Evolutionary conservation across 768 basidiomycete species (phyloP), one percentile per base, ranked within the genome.

Genomic region (Leucogyrophana mollusca): DNA sequence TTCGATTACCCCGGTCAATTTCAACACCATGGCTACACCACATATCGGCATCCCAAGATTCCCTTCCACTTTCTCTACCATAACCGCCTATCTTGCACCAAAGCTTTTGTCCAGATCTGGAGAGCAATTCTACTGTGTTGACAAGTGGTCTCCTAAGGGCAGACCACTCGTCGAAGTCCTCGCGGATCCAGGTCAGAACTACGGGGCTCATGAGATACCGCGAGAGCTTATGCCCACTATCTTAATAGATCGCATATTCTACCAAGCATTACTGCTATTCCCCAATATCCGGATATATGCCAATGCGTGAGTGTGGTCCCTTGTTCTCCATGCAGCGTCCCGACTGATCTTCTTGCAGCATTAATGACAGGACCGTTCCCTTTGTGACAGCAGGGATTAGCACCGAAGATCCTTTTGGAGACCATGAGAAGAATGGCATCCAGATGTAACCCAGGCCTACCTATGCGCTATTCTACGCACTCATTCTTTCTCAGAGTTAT

Each of bases 11-110:
- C 89, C 91, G 1, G 75, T 88, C 44, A 91, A 90, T 62, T 94
- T 94, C 63, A 80, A 80, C 44, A 90, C 91, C 0, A 67, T 94
- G 40, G 88, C 91, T 33, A 90, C 91, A 0, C 92, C 92, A 2
- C 85, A 90, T 51, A 72, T 92, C 33, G 92, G 92, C 11, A 74
- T 91, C 6, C 82, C 81, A 4, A 69, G 71, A 56, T 84, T 85
- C 51, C 73, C 76, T 21, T 80, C 82, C 2, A 64, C 85, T 25
- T 58, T 83, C 34, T 86, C 85, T 1, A 66, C 68, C 1, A 38
- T 89, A 0, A 57, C 73, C 9, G 70, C 73, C 2, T 70, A 62
- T 16, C 57, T 94, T 9, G 92, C 87, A 0, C 80, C 87, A 0
- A 79, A 71, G 44, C 66, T 92, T 11, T 68, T 94, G 22, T 86